Percentiles rank a stretch among this genome's conserved stretches.
These are phyloP conservation scores for Malassezia caprae DNA, from an alignment of 1,284 basidiomycete species.

Conservation along the genomic window DNA sequence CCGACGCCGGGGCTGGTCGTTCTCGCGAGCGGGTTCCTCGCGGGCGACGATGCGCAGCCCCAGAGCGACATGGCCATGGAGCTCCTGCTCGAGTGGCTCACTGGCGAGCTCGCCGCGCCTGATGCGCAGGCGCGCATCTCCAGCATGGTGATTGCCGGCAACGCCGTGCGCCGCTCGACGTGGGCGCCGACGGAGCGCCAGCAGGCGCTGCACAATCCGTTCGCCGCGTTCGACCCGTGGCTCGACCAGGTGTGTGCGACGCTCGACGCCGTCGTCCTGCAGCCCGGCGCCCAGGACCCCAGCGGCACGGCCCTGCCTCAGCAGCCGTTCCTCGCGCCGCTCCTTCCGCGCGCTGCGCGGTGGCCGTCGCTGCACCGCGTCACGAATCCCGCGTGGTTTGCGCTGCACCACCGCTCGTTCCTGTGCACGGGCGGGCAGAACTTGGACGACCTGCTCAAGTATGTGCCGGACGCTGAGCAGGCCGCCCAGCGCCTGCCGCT, in stretches of 20 bases:
- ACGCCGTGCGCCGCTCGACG: slow-evolving; percentile 22
- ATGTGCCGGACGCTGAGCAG: slow-evolving; percentile 53
- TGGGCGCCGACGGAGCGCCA: slow-evolving; percentile 1
- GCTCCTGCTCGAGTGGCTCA: slow-evolving; percentile 61
- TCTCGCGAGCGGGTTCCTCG: slow-evolving; percentile 49
- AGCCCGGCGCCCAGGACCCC: slow-evolving; percentile 75
- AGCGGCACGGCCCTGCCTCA: slow-evolving; percentile 81
- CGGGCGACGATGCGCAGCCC: slow-evolving; percentile 50
- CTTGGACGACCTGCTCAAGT: slow-evolving; percentile 88
- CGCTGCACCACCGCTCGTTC: slow-evolving; percentile 53
- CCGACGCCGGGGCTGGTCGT: slow-evolving; percentile 16
- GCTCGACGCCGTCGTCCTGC: slow-evolving; percentile 49
- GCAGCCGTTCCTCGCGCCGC: slow-evolving; percentile 78
- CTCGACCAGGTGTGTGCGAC: slow-evolving; percentile 13
- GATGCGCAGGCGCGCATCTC: slow-evolving; percentile 43
- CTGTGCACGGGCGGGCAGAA: slow-evolving; percentile 82
- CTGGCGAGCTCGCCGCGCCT: slow-evolving; percentile 66
- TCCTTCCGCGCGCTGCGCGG: slow-evolving; percentile 60
- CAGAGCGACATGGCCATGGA: slow-evolving; percentile 23
- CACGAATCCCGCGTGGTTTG: slow-evolving; percentile 83
- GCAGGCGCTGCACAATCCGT: not conserved
- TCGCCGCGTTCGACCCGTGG: slow-evolving; percentile 8
- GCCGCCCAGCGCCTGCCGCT: slow-evolving; percentile 54
- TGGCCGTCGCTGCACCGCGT: slow-evolving; percentile 64
- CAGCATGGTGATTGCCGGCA: slow-evolving; percentile 33